Evolutionary conservation across 2,329 filamentous ascomycete species (phyloP).

Genomic region (Zymoseptoria tritici): DNA sequence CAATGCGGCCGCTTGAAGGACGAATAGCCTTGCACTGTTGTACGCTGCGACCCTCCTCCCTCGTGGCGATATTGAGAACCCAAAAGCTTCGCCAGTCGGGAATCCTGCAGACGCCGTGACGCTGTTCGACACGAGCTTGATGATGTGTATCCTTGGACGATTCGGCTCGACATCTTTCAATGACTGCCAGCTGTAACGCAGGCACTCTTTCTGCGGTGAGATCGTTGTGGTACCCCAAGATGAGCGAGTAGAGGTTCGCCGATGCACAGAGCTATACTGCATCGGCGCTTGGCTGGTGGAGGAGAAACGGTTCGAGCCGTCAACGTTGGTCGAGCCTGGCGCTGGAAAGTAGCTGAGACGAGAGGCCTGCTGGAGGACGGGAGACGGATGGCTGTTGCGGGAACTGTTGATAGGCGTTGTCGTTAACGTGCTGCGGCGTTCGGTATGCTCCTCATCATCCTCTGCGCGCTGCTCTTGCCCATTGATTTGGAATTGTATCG

Average conservation of each 20-base stretch:
- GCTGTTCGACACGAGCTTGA: slow-evolving; percentile 76
- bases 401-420: slow-evolving; percentile 17
- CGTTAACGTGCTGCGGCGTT: slow-evolving; percentile 17
- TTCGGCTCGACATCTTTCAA: slow-evolving; percentile 31
- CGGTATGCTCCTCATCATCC: slow-evolving; percentile 9
- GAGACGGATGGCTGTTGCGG: slow-evolving; percentile 6
- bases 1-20: slow-evolving; percentile 59
- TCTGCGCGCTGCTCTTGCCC: slow-evolving; percentile 6
- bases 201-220: slow-evolving; percentile 25
- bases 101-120: slow-evolving; percentile 68
- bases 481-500: neutral
- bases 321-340: slow-evolving; percentile 5
- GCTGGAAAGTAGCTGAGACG: slow-evolving; percentile 4
- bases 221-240: slow-evolving; percentile 22
- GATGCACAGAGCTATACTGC: slow-evolving; percentile 8
- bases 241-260: slow-evolving; percentile 13
- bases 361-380: slow-evolving; percentile 11
- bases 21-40: slow-evolving; percentile 77
- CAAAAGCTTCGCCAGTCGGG: slow-evolving; percentile 66
- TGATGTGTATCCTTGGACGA: slow-evolving; percentile 39
- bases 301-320: slow-evolving; percentile 5
- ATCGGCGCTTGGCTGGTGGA: slow-evolving; percentile 14
- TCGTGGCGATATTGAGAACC: slow-evolving; percentile 70
- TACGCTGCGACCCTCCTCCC: slow-evolving; percentile 71
- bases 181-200: slow-evolving; percentile 34